These are phyloP conservation scores for Cicer bijugum DNA, from an alignment of 306 rosid species.

Conservation along the genomic window DNA sequence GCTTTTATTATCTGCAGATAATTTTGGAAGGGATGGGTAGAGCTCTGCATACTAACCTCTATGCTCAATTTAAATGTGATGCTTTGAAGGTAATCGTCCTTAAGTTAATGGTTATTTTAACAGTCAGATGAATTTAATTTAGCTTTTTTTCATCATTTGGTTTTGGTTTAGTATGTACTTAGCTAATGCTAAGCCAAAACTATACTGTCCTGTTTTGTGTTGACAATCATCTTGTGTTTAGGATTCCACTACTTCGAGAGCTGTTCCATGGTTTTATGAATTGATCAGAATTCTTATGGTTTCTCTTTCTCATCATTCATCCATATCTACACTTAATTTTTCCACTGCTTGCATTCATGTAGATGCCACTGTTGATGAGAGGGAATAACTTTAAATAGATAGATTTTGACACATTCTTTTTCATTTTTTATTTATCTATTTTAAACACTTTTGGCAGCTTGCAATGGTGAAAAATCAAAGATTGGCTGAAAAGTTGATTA, in stretches of 20 bases:
- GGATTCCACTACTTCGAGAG: neutral
- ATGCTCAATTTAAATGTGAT: constrained; percentile 84
- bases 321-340: constrained; percentile 20
- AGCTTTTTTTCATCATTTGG: neutral
- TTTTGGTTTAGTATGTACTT: constrained; percentile 13
- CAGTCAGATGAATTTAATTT: constrained; percentile 20
- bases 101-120: constrained; percentile 15
- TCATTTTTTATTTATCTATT: constrained; percentile 9
- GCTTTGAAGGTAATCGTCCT: constrained; percentile 73
- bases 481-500: constrained; percentile 85
- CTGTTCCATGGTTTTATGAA: constrained; percentile 21
- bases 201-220: neutral
- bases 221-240: constrained; percentile 5
- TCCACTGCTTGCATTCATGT: constrained; percentile 1
- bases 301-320: neutral
- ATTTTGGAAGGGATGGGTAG: constrained; percentile 99
- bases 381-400: neutral
- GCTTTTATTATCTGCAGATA: constrained; percentile 60
- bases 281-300: constrained; percentile 21
- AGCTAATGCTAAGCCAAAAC: constrained; percentile 21
- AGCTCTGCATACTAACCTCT: constrained; percentile 90
- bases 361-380: constrained; percentile 7
- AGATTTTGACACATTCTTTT: constrained; percentile 6
- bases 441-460: constrained; percentile 62
- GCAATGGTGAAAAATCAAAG: constrained; percentile 99